A percentile compares a stretch with the other conserved stretches of the same genome.
Conservation (phyloP, 192 early-diverging fungal genomes). For the Dimargaris xerosporica region DNA sequence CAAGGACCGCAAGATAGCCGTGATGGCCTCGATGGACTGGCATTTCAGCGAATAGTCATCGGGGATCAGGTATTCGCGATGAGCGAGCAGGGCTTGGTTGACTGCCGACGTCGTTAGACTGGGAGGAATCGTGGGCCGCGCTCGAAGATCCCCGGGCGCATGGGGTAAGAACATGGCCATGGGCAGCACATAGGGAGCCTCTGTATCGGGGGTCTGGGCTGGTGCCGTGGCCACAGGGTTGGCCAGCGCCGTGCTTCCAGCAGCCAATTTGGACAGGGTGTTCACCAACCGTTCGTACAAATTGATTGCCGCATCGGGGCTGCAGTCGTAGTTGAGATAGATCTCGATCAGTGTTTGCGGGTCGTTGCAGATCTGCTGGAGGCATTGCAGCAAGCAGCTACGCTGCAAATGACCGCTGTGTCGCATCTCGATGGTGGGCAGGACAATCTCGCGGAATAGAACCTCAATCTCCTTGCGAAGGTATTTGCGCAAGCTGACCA, state of each 20-base stretch:
- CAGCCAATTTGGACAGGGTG: constrained; percentile 44
- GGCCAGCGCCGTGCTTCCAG: constrained; percentile 15
- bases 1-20: constrained; percentile 43
- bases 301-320: constrained; percentile 64
- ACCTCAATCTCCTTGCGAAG: constrained; percentile 81
- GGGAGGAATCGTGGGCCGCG: constrained; percentile 20
- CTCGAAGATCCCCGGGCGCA: neutral
- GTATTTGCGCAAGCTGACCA: constrained; percentile 47
- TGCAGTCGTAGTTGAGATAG: constrained; percentile 91
- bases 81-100: constrained; percentile 16
- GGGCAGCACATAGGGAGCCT: neutral
- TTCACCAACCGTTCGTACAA: constrained; percentile 81
- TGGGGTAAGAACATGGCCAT: constrained; percentile 10
- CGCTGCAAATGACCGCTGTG: constrained; percentile 45
- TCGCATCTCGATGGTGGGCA: constrained; percentile 76
- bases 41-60: constrained; percentile 31
- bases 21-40: constrained; percentile 42
- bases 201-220: neutral
- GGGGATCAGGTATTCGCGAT: constrained; percentile 12
- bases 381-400: constrained; percentile 49
- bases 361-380: constrained; percentile 50
- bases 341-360: constrained; percentile 75
- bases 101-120: constrained; percentile 26
- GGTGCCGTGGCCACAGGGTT: no score
- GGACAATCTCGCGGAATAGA: constrained; percentile 75